phyloP scores from a whole-genome alignment of 2,329 filamentous ascomycete genomes.

The Ophiosphaerella narmari region DNA sequence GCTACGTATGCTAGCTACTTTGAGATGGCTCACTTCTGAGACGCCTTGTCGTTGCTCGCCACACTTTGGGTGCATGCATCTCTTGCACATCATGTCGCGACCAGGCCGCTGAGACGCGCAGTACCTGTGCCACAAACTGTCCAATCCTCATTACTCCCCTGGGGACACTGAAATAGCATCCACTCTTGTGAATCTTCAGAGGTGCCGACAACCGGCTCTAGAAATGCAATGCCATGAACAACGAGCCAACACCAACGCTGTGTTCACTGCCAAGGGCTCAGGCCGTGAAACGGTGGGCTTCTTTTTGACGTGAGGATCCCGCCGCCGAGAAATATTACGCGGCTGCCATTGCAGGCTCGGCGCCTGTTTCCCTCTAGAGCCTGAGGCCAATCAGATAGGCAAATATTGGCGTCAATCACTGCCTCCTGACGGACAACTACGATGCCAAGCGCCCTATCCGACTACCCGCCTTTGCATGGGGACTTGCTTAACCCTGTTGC shows the following conservation, averaged over 20 bases:
- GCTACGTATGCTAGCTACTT: slow-evolving; percentile 1
- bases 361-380: slow-evolving; percentile 25
- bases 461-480: slow-evolving; percentile 41
- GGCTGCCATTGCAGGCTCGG: slow-evolving; percentile 29
- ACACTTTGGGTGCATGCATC: slow-evolving; percentile 6
- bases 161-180: not conserved
- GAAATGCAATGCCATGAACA: not conserved
- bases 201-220: slow-evolving; percentile 3
- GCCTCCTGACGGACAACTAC: slow-evolving; percentile 27
- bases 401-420: slow-evolving; percentile 18
- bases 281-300: slow-evolving; percentile 28
- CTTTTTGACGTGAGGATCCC: slow-evolving; percentile 18
- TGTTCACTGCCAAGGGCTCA: slow-evolving; percentile 23
- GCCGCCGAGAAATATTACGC: slow-evolving; percentile 32
- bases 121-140: not conserved
- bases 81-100: slow-evolving; percentile 5
- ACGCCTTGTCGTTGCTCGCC: slow-evolving; percentile 6
- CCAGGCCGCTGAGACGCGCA: not conserved
- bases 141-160: not conserved
- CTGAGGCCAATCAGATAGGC: slow-evolving; percentile 24
- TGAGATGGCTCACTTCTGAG: slow-evolving; percentile 1
- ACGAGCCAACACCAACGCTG: slow-evolving; percentile 12
- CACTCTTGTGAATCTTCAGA: not conserved
- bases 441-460: slow-evolving; percentile 36
- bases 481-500: slow-evolving; percentile 35